Evolutionary conservation across 2,329 filamentous ascomycete species (phyloP), one percentile per base, ranked within the genome.

Genomic region (Colletotrichum coccodes): DNA sequence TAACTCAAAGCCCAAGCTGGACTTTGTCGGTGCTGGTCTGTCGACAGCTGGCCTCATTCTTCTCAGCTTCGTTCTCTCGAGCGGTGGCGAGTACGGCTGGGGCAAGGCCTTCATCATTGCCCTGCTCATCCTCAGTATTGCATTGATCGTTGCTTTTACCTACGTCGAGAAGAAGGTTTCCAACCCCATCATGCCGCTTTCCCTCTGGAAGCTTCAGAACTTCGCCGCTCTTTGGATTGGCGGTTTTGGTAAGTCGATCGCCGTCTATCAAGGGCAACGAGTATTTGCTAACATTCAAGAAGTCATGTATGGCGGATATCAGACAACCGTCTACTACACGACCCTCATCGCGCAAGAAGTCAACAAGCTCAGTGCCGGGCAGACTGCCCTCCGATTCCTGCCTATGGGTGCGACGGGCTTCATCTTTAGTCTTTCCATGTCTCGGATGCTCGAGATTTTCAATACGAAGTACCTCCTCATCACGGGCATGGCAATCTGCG

Each of bases 11-110:
- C 79, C 78, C 0, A 78, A 76, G 54, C 77, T 84, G 71, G 82
- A 84, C 60, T 80, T 82, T 46, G 69, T 79, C 1, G 82, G 82
- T 0, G 81, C 82, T 1, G 74, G 78, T 1, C 71, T 83, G 12
- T 83, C 81, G 0, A 84, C 82, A 0, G 76, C 75, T 1, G 82
- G 82, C 0, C 72, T 84, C 3, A 82, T 84, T 21, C 64, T 84
- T 8, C 77, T 84, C 14, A 81, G 81, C 26, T 84, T 84, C 36
- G 81, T 84, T 3, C 76, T 84, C 0, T 82, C 81, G 0, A 81
- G 81, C 65, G 82, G 82, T 3, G 82, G 82, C 21, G 76, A 79
- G n/a, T 84, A 84, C 66, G 82, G 82, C 18, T 84, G 82, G 82
- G 78, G 76, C 53, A 79, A 79, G 52, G 78, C 82, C 1, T 84